These are phyloP conservation scores for Sphaerosporella brunnea DNA, from an alignment of 495 filamentous ascomycete genomes.

Conservation along the genomic window DNA sequence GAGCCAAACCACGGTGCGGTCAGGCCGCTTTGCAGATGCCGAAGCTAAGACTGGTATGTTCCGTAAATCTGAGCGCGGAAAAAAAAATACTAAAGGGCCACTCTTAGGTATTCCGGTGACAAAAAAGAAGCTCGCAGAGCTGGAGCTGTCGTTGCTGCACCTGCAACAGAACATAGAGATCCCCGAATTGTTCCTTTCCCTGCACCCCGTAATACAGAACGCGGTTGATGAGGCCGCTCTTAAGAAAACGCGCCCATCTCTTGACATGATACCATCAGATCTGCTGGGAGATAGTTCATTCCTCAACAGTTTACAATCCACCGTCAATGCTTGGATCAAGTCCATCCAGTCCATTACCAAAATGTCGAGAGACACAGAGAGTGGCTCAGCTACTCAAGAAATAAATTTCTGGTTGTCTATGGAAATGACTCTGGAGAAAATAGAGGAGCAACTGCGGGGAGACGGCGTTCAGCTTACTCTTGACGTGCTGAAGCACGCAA, in stretches of 20 bases:
- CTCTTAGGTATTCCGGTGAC: constrained; percentile 65
- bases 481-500: constrained; percentile 84
- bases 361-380: constrained; percentile 71
- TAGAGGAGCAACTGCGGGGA: constrained; percentile 70
- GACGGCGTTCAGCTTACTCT: constrained; percentile 83
- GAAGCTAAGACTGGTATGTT: constrained; percentile 52
- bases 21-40: constrained; percentile 38
- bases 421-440: constrained; percentile 75
- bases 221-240: constrained; percentile 58
- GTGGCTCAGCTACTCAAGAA: constrained; percentile 82
- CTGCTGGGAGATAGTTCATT: constrained; percentile 72
- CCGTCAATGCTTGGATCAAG: constrained; percentile 92
- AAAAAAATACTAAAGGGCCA: neutral
- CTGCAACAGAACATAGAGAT: constrained; percentile 97
- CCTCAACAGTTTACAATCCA: constrained; percentile 81
- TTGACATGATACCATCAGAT: constrained; percentile 54
- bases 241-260: constrained; percentile 44
- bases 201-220: constrained; percentile 71
- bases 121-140: constrained; percentile 85
- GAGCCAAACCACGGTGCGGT: constrained; percentile 42
- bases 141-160: constrained; percentile 75
- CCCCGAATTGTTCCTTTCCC: constrained; percentile 64
- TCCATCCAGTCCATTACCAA: constrained; percentile 95
- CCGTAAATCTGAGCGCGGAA: neutral
- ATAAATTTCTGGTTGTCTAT: constrained; percentile 98